Conservation (phyloP, 345 rosid genomes). For the Conringia planisiliqua region DNA sequence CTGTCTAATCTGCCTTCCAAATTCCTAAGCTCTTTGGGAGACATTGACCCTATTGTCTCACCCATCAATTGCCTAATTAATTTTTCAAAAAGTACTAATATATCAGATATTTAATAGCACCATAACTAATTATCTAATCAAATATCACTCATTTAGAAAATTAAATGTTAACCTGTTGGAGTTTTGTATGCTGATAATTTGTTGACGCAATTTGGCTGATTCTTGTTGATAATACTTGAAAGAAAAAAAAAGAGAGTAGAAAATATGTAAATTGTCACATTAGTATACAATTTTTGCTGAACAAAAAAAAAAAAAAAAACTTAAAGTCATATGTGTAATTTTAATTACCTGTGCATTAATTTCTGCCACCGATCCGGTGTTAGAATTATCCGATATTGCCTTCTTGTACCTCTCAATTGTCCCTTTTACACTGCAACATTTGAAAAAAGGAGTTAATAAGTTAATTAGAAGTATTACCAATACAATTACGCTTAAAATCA, state of each 20-base stretch:
- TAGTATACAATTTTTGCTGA: background rate
- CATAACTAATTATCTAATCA: background rate
- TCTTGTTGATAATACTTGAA: constrained; percentile 87
- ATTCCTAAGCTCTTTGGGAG: constrained; percentile 56
- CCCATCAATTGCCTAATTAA: constrained; percentile 71
- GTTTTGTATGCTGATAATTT: constrained; percentile 66
- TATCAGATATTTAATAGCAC: background rate
- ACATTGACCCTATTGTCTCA: constrained; percentile 54
- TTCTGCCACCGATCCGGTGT: constrained; percentile 70
- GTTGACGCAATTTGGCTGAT: constrained; percentile 62
- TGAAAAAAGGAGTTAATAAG: background rate
- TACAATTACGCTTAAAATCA: background rate
- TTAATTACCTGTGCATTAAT: constrained; percentile 76
- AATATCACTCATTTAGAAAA: background rate
- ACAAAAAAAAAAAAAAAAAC: background rate
- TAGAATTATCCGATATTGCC: constrained; percentile 60
- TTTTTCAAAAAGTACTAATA: background rate
- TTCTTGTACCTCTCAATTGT: constrained; percentile 97
- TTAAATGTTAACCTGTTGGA: constrained; percentile 63
- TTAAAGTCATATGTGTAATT: background rate
- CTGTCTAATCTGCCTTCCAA: constrained; percentile 71
- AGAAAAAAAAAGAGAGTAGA: background rate
- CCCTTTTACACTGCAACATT: constrained; percentile 66
- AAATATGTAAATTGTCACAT: background rate
- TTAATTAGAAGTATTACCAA: background rate